Base-by-base conservation (phyloP, 23 red algal species). In the Gracilaria caudata region DNA sequence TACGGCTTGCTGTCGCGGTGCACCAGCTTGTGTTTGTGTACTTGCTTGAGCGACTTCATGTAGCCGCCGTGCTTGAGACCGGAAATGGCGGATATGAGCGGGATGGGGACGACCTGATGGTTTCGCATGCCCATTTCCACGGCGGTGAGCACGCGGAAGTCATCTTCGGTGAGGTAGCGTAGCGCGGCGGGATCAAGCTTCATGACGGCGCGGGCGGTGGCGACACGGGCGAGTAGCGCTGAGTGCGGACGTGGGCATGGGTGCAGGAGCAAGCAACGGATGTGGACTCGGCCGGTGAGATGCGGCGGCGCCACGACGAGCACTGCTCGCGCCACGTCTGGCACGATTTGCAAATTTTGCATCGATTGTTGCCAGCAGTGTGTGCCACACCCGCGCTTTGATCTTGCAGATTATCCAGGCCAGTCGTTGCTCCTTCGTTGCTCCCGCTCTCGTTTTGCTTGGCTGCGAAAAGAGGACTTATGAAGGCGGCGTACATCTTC, bases 71-170 rank as follows among this genome's bases (percentile, higher is more conserved):
- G 79, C 21, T 81, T 77, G 41, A 92, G 51, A 61, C 92, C 92
- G 13, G 81, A 80, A 19, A 99, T 84, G 29, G 93, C 68, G 29
- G 44, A 58, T 25, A 99, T 93, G 25, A 99, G 86, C 13, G 93
- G 57, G 44, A 87, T 78, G 58, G 97, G 93, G 21, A 99, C 97
- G 25, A 93, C 77, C 73, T 99, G 90, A 58, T 99, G 97, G 79
- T 99, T 99, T 45, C 92, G 91, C 97, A 99, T 99, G 68, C 97
- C 97, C 93, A 95, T 88, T 77, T 99, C 97, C 16, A 99, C 85
- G 55, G 97, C 97, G 10, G 93, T 94, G 29, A 99, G 82, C 37
- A 91, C 89, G 41, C 97, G 93, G 75, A 99, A 88, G 75, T 99
- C 89, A 47, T 81, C 81, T 29, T 95, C 92, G 9, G 61, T 46